Percentiles rank a stretch among this genome's conserved stretches.
phyloP scores from a whole-genome alignment of 768 basidiomycete genomes.

The Mycena vulgaris region DNA sequence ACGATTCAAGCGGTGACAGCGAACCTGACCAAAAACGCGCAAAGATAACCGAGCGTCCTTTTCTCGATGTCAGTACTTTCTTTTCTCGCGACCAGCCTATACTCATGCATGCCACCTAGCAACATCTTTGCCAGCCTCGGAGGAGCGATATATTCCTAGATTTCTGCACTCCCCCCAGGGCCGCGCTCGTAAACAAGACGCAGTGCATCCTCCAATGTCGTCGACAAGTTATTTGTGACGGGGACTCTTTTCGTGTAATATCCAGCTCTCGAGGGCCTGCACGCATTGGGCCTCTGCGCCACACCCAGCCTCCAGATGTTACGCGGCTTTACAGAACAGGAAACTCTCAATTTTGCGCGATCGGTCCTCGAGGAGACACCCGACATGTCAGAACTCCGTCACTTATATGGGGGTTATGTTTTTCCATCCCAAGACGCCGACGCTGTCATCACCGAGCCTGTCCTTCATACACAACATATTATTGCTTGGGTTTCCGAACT shows the following conservation, averaged over 20 bases:
- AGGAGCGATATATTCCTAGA: background rate
- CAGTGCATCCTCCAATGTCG: slow-evolving; percentile 1
- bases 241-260: slow-evolving; percentile 7
- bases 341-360: slow-evolving; percentile 1
- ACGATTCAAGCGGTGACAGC: background rate
- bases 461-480: slow-evolving; percentile 11
- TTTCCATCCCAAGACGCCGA: background rate
- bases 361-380: background rate
- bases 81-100: background rate
- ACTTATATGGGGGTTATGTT: slow-evolving; percentile 18
- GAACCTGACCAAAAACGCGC: background rate
- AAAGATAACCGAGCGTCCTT: background rate
- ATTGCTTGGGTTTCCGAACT: slow-evolving; percentile 5
- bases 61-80: background rate
- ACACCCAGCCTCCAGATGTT: background rate
- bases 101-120: background rate
- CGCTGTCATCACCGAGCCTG: background rate
- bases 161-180: background rate
- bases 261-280: background rate
- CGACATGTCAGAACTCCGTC: slow-evolving; percentile 1
- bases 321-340: slow-evolving; percentile 28
- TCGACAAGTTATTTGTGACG: slow-evolving; percentile 25
- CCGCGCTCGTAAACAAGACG: slow-evolving; percentile 14
- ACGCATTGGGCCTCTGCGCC: background rate
- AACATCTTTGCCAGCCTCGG: background rate